Base-by-base conservation (phyloP, 176 grass and related monocot species). In the Thalia dealbata region DNA sequence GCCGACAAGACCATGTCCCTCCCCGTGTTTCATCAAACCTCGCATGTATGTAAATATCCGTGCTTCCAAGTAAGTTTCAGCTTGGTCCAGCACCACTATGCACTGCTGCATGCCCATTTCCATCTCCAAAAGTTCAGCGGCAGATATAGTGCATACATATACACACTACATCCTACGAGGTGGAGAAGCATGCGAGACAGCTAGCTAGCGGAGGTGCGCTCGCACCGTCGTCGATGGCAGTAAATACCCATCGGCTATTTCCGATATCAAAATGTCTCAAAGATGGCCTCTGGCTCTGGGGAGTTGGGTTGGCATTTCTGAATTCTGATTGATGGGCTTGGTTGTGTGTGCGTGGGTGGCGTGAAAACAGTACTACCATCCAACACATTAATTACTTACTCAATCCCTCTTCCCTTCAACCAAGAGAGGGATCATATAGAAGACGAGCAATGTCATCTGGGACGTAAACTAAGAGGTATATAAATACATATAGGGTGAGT, bases 301-400 rank as follows among this genome's bases (percentile, higher is more conserved):
- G 15, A 32, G 28, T 15, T 22, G 50, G 15, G 48, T 72, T 72
- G 70, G 70, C 44, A 26, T 54, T 72, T 54, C 52, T 72, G 70
- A 26, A 30, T 72, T 54, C 52, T 72, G 70, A 72, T 72, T 72
- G 70, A 72, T 30, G 70, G 65, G 70, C 12, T 65, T 65, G 9
- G 62, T 18, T 66, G 28, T 45, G 43, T 14, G 29, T 50, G 42
- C n/a, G 29, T 26, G 68, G 6, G 69, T 72, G 66, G 66, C 66
- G 48, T 55, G 48, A 8, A 55, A 54, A 32, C 25, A 12, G 54
- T 64, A 16, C 48, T 41, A 41, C 27, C 29, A 27, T 41, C 73
- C 54, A 46, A 63, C 18, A 23, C 9, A 64, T 28, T 76, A 2
- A 3, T 61, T 24, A 24, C n/a, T 61, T 61, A 2, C n/a, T n/a